Percentiles rank a stretch among this genome's conserved stretches.
phyloP scores from a whole-genome alignment of 768 basidiomycete genomes.

The Xerocomus brunneocitrinus region DNA sequence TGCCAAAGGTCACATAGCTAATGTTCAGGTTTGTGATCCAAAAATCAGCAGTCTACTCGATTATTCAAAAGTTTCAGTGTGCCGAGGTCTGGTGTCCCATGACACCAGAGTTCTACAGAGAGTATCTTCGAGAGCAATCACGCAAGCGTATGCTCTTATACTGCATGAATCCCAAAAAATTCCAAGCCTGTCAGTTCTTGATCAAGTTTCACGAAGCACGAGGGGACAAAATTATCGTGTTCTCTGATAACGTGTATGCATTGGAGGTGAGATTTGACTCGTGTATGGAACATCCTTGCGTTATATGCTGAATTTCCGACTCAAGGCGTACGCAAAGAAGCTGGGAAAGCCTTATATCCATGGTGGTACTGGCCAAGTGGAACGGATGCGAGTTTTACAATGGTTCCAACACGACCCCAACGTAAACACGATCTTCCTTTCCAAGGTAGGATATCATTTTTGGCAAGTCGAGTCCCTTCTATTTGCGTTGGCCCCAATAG shows the following conservation, averaged over 20 bases:
- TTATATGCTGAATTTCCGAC: slow-evolving; percentile 1
- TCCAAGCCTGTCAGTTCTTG: slow-evolving; percentile 97
- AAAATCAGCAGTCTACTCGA: not conserved
- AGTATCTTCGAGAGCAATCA: slow-evolving; percentile 90
- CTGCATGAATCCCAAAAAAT: slow-evolving; percentile 99
- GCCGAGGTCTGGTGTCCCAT: slow-evolving; percentile 99
- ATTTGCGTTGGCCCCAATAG: slow-evolving; percentile 35
- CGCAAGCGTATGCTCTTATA: slow-evolving; percentile 94
- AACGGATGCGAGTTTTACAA: slow-evolving; percentile 91
- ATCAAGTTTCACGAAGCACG: slow-evolving; percentile 97
- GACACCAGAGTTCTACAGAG: slow-evolving; percentile 98
- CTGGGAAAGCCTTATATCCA: slow-evolving; percentile 94
- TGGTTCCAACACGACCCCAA: slow-evolving; percentile 94
- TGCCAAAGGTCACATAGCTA: slow-evolving; percentile 98
- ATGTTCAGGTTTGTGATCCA: slow-evolving; percentile 78
- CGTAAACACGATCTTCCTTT: slow-evolving; percentile 97
- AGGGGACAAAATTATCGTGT: slow-evolving; percentile 99
- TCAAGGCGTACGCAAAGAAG: slow-evolving; percentile 87
- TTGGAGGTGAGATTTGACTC: slow-evolving; percentile 63
- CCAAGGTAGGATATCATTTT: slow-evolving; percentile 58
- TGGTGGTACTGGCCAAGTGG: slow-evolving; percentile 90
- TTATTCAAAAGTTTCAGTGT: slow-evolving; percentile 51
- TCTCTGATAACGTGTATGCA: slow-evolving; percentile 97
- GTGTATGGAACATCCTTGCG: not conserved
- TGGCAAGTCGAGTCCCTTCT: slow-evolving; percentile 8